phyloP scores from a whole-genome alignment of 305 asterid species.

The Rubia balearica region DNA sequence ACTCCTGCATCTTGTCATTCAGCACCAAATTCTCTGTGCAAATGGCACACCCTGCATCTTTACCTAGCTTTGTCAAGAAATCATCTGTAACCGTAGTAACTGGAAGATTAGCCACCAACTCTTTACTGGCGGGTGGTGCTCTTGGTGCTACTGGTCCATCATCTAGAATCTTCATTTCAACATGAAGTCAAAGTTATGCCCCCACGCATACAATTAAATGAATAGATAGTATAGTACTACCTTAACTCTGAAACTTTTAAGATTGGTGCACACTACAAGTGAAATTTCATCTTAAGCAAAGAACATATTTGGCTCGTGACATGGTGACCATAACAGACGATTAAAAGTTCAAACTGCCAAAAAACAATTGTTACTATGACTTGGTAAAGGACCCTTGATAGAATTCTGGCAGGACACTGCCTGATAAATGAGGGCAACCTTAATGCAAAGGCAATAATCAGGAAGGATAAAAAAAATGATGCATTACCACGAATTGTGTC shows the following conservation, averaged over 20 bases:
- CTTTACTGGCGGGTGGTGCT: constrained; percentile 93
- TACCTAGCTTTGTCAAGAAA: constrained; percentile 52
- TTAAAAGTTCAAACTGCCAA: not conserved
- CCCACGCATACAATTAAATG: not conserved
- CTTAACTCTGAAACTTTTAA: not conserved
- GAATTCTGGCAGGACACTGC: not conserved
- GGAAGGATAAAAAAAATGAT: not conserved
- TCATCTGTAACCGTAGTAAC: constrained; percentile 55
- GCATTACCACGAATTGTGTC: not conserved
- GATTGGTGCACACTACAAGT: not conserved
- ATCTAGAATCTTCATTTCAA: constrained; percentile 43
- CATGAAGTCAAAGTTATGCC: constrained; percentile 12
- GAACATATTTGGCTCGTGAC: not conserved
- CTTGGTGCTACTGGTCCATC: constrained; percentile 56
- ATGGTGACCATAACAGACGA: not conserved
- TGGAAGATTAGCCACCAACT: constrained; percentile 92
- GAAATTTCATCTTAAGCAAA: not conserved
- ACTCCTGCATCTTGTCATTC: constrained; percentile 77
- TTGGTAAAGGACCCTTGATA: not conserved
- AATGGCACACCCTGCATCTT: constrained; percentile 76
- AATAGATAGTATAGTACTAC: not conserved
- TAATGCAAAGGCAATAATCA: too few species aligned
- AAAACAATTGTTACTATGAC: not conserved
- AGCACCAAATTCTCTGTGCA: constrained; percentile 73
- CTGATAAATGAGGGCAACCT: constrained; percentile 1